Evolutionary conservation across 139 green algal species (phyloP), one percentile per base, ranked within the genome.

Genomic region (Parachlorella kessleri): DNA sequence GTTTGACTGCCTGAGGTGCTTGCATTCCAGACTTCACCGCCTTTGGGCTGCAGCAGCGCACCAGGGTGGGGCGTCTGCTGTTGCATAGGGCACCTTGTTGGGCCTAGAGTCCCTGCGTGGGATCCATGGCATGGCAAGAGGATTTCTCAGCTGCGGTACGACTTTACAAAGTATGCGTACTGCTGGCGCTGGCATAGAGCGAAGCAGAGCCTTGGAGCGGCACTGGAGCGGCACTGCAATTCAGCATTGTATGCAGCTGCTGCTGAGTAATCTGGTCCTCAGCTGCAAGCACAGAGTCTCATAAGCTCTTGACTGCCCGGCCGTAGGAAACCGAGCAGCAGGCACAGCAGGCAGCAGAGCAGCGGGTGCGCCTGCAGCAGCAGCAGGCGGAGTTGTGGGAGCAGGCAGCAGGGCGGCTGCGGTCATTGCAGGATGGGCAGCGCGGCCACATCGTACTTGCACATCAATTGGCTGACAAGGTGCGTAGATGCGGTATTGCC

Each of bases 261-360:
- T 59, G 14, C 21, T 59, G 21, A 28, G 48, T 18, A 14, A 59
- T 28, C 21, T 18, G 14, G 14, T 28, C 14, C 21, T 28, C 14
- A 59, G 21, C 48, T 18, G 21, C 21, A 59, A 59, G 14, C 21
- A 59, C 21, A 28, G 14, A 59, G 21, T 59, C 21, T 59, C 14
- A 0, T 59, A 59, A 59, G 14, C 21, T 18, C 14, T 59, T 59
- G 21, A 59, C 21, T 59, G 14, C 14, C 21, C 48, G 21, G 48
- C 14, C 21, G 48, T 59, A 66, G 40, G 75, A 36, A 3, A 33
- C 40, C 0, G 40, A 53, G 0, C 64, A 66, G 64, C 28, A 63
- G 39, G 23, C 53, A 33, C 75, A 66, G 75, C 64, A 73, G 24
- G 82, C 79, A 30, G 77, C 77, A 42, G 78, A 84, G 63, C 36